Percentiles rank a stretch among this genome's conserved stretches.
Conservation (phyloP, 495 filamentous ascomycete species). For the Paragyromitra xinjiangensis region DNA sequence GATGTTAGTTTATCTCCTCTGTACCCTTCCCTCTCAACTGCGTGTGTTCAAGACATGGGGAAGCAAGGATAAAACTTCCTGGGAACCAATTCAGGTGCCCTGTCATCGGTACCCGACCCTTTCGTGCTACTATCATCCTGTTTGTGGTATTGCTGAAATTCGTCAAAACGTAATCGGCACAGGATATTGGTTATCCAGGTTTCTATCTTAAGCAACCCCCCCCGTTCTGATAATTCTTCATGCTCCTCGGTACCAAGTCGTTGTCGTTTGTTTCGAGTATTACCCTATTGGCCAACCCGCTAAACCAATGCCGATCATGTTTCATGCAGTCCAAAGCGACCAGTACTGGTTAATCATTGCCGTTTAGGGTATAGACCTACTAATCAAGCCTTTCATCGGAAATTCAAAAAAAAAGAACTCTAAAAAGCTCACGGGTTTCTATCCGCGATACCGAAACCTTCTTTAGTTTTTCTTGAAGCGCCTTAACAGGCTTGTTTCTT, state of each 20-base stretch:
- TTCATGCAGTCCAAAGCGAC: conserved; percentile 30
- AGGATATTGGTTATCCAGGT: neutral
- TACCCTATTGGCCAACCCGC: conserved; percentile 18
- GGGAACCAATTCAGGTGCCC: neutral
- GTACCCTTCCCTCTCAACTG: neutral
- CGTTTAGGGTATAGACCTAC: conserved; percentile 16
- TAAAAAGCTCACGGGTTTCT: neutral
- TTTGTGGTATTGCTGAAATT: neutral
- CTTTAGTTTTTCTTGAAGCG: neutral
- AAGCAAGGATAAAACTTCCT: neutral
- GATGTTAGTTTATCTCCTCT: conserved; percentile 1
- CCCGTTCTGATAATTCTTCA: neutral
- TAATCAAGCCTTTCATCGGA: conserved; percentile 14
- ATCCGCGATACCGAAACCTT: neutral
- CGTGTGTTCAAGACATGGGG: neutral
- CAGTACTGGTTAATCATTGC: conserved; percentile 23
- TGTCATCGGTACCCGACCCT: neutral
- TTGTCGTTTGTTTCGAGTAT: conserved; percentile 10
- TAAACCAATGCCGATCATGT: conserved; percentile 29
- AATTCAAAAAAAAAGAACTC: conserved; percentile 18
- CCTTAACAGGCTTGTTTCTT: neutral
- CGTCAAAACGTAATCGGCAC: neutral
- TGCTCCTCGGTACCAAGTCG: neutral
- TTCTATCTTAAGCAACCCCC: neutral
- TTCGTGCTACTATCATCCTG: neutral